Percentiles rank a stretch among this genome's conserved stretches.
Evolutionary conservation across 805 yeast species (phyloP).

Genomic region (Metschnikowia sp.): DNA sequence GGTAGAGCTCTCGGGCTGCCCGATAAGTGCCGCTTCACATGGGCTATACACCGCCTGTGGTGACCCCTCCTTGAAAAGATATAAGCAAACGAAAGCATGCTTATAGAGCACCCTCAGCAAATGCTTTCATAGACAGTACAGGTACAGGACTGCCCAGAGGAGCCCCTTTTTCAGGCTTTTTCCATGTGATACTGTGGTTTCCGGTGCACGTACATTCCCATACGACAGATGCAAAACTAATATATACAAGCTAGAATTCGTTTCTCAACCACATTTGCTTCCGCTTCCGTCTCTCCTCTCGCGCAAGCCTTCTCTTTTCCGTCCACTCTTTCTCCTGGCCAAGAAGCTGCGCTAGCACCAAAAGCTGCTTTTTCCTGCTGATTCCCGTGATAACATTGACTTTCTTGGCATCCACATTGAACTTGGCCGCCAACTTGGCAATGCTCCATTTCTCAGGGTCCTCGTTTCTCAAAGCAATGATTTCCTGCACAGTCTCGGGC

Average conservation of each 20-base stretch:
- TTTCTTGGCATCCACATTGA: slow-evolving; percentile 43
- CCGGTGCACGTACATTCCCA: slow-evolving; percentile 5
- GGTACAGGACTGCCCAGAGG: too few relatives aligned
- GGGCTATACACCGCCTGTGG: too few relatives aligned
- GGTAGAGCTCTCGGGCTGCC: too few relatives aligned
- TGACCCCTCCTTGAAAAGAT: too few relatives aligned
- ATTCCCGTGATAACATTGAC: slow-evolving; percentile 44
- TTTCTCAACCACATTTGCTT: slow-evolving; percentile 62
- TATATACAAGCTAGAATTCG: slow-evolving; percentile 32
- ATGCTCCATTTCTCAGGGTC: slow-evolving; percentile 67
- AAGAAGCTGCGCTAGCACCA: slow-evolving; percentile 46
- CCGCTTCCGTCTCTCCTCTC: slow-evolving; percentile 58
- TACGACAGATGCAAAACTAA: slow-evolving; percentile 4
- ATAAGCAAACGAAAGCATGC: too few relatives aligned
- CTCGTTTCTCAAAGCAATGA: slow-evolving; percentile 48
- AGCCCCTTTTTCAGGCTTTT: too few relatives aligned
- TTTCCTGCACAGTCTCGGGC: slow-evolving; percentile 55
- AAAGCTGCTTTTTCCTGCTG: slow-evolving; percentile 35
- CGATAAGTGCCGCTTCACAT: too few relatives aligned
- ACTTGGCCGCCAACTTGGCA: slow-evolving; percentile 57
- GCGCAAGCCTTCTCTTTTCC: slow-evolving; percentile 44
- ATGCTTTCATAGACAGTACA: too few relatives aligned
- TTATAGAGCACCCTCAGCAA: too few relatives aligned
- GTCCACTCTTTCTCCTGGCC: slow-evolving; percentile 49
- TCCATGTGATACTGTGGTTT: background rate